phyloP scores from a whole-genome alignment of 2,329 filamentous ascomycete species.

The Seiridium unicorne region DNA sequence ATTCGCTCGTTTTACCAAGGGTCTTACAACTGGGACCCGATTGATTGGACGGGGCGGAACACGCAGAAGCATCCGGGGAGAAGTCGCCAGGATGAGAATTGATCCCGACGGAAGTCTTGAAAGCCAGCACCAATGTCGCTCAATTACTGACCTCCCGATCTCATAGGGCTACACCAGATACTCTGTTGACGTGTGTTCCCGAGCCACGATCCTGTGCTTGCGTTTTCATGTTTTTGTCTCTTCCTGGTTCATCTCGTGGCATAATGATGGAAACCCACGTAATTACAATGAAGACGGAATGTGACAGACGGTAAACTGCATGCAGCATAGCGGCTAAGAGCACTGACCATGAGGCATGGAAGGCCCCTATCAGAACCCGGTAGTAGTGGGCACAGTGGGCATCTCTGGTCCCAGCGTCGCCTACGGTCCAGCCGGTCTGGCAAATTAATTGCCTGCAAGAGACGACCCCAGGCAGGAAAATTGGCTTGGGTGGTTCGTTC shows the following conservation, averaged over 20 bases:
- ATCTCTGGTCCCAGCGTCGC: background rate
- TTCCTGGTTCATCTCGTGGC: background rate
- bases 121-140: too few relatives aligned
- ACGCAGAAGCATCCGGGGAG: background rate
- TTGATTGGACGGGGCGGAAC: background rate
- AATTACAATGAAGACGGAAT: background rate
- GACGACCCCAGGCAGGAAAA: too few relatives aligned
- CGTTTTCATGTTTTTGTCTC: too few relatives aligned
- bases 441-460: background rate
- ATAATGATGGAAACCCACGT: slow-evolving; percentile 1
- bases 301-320: background rate
- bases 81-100: too few relatives aligned
- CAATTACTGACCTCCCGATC: too few relatives aligned
- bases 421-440: background rate
- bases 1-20: background rate
- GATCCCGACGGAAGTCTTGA: too few relatives aligned
- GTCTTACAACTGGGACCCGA: background rate
- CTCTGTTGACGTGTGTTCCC: background rate
- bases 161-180: background rate
- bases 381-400: too few relatives aligned
- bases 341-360: background rate
- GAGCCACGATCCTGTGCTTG: background rate
- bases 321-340: background rate
- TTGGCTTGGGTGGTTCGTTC: too few relatives aligned
- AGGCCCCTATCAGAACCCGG: background rate